Percentiles rank a stretch among this genome's conserved stretches.
Evolutionary conservation across 106 monocot species (phyloP).

Genomic region (Dendrobium catenatum): DNA sequence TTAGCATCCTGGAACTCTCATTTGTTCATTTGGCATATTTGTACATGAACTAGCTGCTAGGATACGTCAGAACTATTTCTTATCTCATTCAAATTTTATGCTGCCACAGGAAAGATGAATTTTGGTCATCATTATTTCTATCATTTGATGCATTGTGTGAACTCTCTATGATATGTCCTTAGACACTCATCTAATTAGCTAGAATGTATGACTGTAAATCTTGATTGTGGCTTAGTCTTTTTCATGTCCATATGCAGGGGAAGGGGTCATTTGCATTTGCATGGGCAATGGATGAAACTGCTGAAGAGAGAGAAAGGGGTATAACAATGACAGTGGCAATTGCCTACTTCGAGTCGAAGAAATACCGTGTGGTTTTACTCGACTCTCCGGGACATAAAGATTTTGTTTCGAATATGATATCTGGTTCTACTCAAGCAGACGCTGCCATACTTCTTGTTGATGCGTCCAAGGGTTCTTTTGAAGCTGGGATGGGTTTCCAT

Average conservation of each 20-base stretch:
- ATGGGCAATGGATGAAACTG: constrained; percentile 95
- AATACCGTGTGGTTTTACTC: constrained; percentile 77
- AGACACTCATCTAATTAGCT: neutral
- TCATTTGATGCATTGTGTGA: neutral
- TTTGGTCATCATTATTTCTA: neutral
- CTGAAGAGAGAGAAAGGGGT: constrained; percentile 92
- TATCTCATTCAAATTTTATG: neutral
- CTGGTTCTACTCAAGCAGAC: constrained; percentile 93
- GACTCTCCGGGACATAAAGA: constrained; percentile 97
- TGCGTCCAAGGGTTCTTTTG: constrained; percentile 78
- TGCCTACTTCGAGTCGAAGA: constrained; percentile 83
- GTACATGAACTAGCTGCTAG: neutral
- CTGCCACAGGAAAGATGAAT: no score
- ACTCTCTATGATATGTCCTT: neutral
- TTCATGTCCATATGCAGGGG: constrained; percentile 59
- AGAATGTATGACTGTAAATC: neutral
- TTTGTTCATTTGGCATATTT: no score
- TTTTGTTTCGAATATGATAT: constrained; percentile 96
- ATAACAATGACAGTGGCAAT: constrained; percentile 92
- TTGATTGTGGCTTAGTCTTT: no score
- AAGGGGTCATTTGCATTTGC: constrained; percentile 98
- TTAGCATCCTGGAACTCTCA: no score
- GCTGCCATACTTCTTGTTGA: constrained; percentile 93
- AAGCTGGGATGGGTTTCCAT: constrained; percentile 78
- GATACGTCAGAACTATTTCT: neutral